Base-by-base conservation (phyloP, 331 rosid species). In the Arachis monticola region DNA sequence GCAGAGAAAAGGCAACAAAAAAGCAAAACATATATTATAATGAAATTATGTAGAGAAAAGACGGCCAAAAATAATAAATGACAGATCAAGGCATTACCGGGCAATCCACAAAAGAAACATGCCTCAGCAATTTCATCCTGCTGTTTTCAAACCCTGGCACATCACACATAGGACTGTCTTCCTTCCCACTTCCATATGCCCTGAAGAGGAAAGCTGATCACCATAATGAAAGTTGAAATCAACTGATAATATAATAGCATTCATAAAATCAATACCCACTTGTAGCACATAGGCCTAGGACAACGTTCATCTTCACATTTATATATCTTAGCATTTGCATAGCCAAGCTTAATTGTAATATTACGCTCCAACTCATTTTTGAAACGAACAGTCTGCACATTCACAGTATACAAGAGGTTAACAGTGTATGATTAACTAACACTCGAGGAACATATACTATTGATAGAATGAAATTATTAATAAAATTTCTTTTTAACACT, bases 151-250 rank as follows among this genome's bases (percentile, higher is more conserved):
- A 93, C 62, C 97, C 98, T 5, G 79, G 87, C 61, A 89, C 97
- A 38, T 93, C 98, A 79, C 98, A 93, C 61, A 81, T 67, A 51
- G 98, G 98, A 82, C 66, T 76, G 62, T 93, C 98, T 89, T 93
- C 98, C 81, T 93, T 93, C 65, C 97, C 98, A 87, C 98, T 93
- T 84, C 98, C 98, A 84, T 93, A 91, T 10, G 98, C 97, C 90
- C 98, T 93, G 75, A 32, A 70, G 17, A 45, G 63, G 58, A 69
- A 69, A 48, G 7, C 22, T 40, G 10, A 71, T 55, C 7, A 47
- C 5, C 31, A 74, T 32, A 84, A 46, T 57, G 55, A 64, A 80
- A 42, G 72, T 64, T 27, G 68, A 69, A 80, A 69, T 64, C 44
- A 79, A 64, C 58, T 44, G 10, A 50, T 32, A 64, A 61, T 56